Evolutionary conservation across 768 basidiomycete genomes (phyloP).

Genomic region (Zangia roseola): DNA sequence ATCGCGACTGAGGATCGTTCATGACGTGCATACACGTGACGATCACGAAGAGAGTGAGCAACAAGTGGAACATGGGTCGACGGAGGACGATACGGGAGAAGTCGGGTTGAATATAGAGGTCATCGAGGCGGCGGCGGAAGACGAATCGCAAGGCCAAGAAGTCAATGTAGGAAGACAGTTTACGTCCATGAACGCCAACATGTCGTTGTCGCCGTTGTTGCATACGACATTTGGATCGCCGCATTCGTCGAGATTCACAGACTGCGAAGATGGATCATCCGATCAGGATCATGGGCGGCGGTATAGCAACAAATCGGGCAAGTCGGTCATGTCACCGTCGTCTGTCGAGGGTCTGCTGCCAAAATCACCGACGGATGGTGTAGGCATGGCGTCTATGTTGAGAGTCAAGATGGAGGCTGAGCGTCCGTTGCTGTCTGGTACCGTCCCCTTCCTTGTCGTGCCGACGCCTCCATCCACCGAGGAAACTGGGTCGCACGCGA

Average conservation of each 20-base stretch:
- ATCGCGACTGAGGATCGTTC: conserved; percentile 29
- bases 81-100: background rate
- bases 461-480: background rate
- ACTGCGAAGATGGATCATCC: conserved; percentile 28
- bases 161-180: background rate
- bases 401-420: conserved; percentile 17
- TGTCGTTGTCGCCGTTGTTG: conserved; percentile 35
- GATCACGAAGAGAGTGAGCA: conserved; percentile 20
- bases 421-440: background rate
- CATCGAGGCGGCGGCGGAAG: conserved; percentile 11
- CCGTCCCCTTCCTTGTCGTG: background rate
- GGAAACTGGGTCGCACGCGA: conserved; percentile 4
- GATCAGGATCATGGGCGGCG: conserved; percentile 22
- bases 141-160: conserved; percentile 11
- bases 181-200: conserved; percentile 4
- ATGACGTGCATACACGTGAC: conserved; percentile 23
- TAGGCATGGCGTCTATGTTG: conserved; percentile 16
- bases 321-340: conserved; percentile 12
- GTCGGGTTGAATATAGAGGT: conserved; percentile 14
- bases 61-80: conserved; percentile 22
- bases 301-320: conserved; percentile 14
- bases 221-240: conserved; percentile 45
- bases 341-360: conserved; percentile 12
- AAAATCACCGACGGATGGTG: conserved; percentile 13
- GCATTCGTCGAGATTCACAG: conserved; percentile 30